phyloP scores from a whole-genome alignment of 495 filamentous ascomycete genomes.

The Tetracladium marchalianum region DNA sequence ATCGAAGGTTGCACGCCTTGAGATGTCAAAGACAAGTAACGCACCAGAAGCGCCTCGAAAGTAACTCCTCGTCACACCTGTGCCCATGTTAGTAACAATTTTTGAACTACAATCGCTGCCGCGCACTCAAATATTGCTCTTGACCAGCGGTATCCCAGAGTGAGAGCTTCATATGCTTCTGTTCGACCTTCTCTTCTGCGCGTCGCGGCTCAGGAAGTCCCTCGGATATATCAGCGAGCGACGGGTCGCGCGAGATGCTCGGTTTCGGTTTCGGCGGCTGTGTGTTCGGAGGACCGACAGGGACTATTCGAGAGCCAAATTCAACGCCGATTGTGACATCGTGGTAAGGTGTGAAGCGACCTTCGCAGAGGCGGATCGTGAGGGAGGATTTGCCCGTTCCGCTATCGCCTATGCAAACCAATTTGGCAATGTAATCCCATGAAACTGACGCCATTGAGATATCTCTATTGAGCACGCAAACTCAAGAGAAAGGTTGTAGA shows the following conservation, averaged over 20 bases:
- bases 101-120: too few species aligned
- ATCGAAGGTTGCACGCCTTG: conserved; percentile 70
- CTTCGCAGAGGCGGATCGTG: conserved; percentile 93
- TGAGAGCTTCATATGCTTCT: conserved; percentile 67
- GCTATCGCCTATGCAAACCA: conserved; percentile 93
- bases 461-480: neutral
- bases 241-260: conserved; percentile 15
- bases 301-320: conserved; percentile 88
- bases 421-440: conserved; percentile 98
- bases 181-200: conserved; percentile 22
- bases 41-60: conserved; percentile 91
- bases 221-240: conserved; percentile 14
- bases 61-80: conserved; percentile 91
- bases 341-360: conserved; percentile 83
- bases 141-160: conserved; percentile 97
- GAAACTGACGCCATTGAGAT: conserved; percentile 26
- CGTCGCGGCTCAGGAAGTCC: conserved; percentile 29
- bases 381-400: conserved; percentile 85
- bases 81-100: too few species aligned
- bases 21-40: conserved; percentile 91
- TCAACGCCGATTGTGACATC: conserved; percentile 98
- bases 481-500: too few species aligned
- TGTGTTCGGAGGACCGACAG: conserved; percentile 68
- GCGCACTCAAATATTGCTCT: too few species aligned
- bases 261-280: conserved; percentile 22